Percentiles rank a stretch among this genome's conserved stretches.
Conservation (phyloP, 2,329 filamentous ascomycete genomes). For the Emmonsiellopsis sp. region DNA sequence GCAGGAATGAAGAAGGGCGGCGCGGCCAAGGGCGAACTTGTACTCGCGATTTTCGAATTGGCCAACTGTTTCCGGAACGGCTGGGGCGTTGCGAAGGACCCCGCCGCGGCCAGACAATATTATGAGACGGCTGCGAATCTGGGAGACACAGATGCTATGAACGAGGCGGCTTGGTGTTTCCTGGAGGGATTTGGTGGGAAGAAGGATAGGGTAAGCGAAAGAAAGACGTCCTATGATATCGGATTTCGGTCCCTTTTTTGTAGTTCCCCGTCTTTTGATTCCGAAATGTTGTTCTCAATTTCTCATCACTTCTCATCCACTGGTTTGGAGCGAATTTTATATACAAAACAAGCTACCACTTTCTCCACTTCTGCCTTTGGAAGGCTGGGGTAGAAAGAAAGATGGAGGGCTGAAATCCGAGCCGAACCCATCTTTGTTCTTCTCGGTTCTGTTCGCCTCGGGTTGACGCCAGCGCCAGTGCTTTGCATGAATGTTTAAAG, state of each 20-base stretch:
- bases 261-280: neutral
- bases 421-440: neutral
- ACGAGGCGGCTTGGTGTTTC: slow-evolving; percentile 93
- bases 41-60: slow-evolving; percentile 92
- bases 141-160: slow-evolving; percentile 95
- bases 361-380: no score
- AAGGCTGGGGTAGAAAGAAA: no score
- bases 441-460: no score
- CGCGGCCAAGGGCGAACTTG: slow-evolving; percentile 88
- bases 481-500: slow-evolving; percentile 4
- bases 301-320: neutral
- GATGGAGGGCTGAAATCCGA: no score
- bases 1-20: slow-evolving; percentile 89
- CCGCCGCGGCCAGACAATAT: slow-evolving; percentile 77
- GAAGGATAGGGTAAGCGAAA: slow-evolving; percentile 83
- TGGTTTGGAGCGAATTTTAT: no score
- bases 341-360: no score
- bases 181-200: slow-evolving; percentile 92
- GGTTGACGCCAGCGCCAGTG: neutral
- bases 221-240: no score
- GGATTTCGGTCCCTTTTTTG: no score
- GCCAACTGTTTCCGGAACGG: slow-evolving; percentile 70
- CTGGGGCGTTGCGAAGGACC: slow-evolving; percentile 83
- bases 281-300: neutral
- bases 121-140: slow-evolving; percentile 97